Evolutionary conservation across 2,329 filamentous ascomycete genomes (phyloP).

Genomic region (Aspergillus ochraceus): DNA sequence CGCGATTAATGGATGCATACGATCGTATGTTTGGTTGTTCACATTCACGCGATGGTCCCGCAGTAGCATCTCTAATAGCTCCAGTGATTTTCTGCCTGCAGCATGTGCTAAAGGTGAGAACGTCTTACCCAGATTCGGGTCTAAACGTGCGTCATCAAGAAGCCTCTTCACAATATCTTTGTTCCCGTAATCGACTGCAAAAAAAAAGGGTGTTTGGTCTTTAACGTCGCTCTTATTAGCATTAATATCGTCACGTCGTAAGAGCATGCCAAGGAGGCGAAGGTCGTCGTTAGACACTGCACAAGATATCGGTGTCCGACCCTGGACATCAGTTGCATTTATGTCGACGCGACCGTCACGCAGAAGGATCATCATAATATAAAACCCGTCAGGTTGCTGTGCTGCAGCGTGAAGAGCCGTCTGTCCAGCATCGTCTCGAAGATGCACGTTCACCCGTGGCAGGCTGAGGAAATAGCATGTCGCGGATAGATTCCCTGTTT

Average conservation of each 20-base stretch:
- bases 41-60: not conserved
- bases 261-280: not conserved
- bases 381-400: not conserved
- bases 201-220: not conserved
- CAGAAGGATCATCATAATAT: slow-evolving; percentile 3
- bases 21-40: not conserved
- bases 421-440: slow-evolving; percentile 2
- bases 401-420: not conserved
- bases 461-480: slow-evolving; percentile 3
- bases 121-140: not conserved
- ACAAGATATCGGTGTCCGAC: too few species aligned
- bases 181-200: not conserved
- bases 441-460: slow-evolving; percentile 4
- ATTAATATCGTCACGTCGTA: not conserved
- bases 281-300: not conserved
- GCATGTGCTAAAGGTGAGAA: not conserved
- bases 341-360: slow-evolving; percentile 2
- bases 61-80: not conserved
- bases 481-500: slow-evolving; percentile 1
- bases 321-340: not conserved
- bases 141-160: not conserved
- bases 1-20: not conserved
- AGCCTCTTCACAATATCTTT: not conserved
- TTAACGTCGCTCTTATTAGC: not conserved
- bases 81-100: not conserved